Percentiles rank a stretch among this genome's conserved stretches.
These are phyloP conservation scores for Scheffersomyces quercinus DNA, from an alignment of 1,139 yeast species.

Conservation along the genomic window DNA sequence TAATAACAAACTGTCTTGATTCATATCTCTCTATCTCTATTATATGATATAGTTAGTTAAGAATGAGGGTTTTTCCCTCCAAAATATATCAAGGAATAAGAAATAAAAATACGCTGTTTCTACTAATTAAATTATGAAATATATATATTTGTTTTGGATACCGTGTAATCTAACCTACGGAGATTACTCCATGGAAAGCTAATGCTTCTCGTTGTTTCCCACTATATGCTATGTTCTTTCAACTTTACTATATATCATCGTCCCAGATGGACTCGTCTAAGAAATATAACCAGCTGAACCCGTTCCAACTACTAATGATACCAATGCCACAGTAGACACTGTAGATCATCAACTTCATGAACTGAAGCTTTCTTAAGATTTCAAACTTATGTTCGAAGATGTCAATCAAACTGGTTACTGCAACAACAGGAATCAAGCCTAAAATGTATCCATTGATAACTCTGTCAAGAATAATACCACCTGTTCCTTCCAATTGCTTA, in stretches of 20 bases:
- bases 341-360: slow-evolving; percentile 75
- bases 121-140: too few relatives aligned
- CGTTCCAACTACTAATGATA: slow-evolving; percentile 83
- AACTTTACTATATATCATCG: slow-evolving; percentile 10
- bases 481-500: slow-evolving; percentile 40
- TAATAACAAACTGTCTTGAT: too few relatives aligned
- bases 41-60: too few relatives aligned
- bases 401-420: slow-evolving; percentile 55
- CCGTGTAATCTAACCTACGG: too few relatives aligned
- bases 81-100: too few relatives aligned
- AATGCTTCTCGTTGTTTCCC: not conserved
- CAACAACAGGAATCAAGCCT: slow-evolving; percentile 66
- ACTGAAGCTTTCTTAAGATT: slow-evolving; percentile 58
- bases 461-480: slow-evolving; percentile 66
- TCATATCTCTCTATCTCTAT: too few relatives aligned
- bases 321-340: slow-evolving; percentile 90
- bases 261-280: slow-evolving; percentile 70
- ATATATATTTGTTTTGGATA: too few relatives aligned
- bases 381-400: slow-evolving; percentile 53
- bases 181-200: too few relatives aligned
- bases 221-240: not conserved
- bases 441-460: slow-evolving; percentile 65
- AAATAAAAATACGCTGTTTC: too few relatives aligned
- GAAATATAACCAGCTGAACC: slow-evolving; percentile 84
- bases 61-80: too few relatives aligned